These are phyloP conservation scores for Collybia mongolica DNA, from an alignment of 768 basidiomycete species.

Conservation along the genomic window DNA sequence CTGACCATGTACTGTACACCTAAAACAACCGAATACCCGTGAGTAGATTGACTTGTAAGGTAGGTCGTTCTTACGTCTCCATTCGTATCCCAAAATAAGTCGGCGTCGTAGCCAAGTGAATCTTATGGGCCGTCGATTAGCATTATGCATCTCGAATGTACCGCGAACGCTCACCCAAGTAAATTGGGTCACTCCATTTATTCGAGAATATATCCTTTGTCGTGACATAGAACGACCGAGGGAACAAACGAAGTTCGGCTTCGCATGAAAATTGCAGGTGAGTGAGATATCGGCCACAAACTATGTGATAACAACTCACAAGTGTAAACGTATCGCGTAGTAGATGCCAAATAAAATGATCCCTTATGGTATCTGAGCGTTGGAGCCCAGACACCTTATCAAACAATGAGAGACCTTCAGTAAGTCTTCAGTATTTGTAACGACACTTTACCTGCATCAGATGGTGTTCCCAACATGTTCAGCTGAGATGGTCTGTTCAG, in stretches of 20 bases:
- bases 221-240: conserved; percentile 37
- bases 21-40: conserved; percentile 3
- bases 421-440: not conserved
- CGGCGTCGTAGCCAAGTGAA: conserved; percentile 35
- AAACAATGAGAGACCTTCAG: not conserved
- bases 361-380: conserved; percentile 32
- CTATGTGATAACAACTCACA: conserved; percentile 16
- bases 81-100: conserved; percentile 40
- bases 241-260: conserved; percentile 37
- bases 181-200: conserved; percentile 39
- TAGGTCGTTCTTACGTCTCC: conserved; percentile 24
- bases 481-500: conserved; percentile 34
- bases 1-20: conserved; percentile 37
- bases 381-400: conserved; percentile 33
- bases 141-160: not conserved
- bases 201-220: conserved; percentile 37
- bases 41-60: not conserved
- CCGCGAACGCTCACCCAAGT: conserved; percentile 26
- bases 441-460: conserved; percentile 29
- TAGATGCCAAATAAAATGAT: conserved; percentile 33
- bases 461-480: conserved; percentile 33
- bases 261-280: not conserved
- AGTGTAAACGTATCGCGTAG: conserved; percentile 38
- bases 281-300: not conserved
- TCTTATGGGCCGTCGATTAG: conserved; percentile 17